These are phyloP conservation scores for Colletotrichum sp. DNA, from an alignment of 2,329 filamentous ascomycete genomes.

Conservation along the genomic window DNA sequence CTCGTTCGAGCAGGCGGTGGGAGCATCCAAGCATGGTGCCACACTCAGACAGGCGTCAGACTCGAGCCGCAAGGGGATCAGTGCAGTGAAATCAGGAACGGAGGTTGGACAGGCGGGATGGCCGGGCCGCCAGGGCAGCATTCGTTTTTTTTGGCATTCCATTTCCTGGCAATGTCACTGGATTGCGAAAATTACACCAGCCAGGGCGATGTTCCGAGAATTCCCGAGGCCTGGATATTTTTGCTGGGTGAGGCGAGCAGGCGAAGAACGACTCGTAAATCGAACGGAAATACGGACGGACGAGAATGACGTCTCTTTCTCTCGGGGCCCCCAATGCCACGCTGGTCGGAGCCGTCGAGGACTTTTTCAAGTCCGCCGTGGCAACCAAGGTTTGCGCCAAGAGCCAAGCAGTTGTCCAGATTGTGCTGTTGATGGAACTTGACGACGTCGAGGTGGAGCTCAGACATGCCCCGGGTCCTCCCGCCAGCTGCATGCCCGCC, in stretches of 20 bases:
- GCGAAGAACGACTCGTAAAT: conserved; percentile 4
- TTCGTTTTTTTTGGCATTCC: background rate
- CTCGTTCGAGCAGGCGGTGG: conserved; percentile 16
- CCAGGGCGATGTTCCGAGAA: background rate
- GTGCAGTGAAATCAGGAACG: conserved; percentile 11
- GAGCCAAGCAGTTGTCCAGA: background rate
- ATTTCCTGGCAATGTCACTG: background rate
- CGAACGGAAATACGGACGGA: conserved; percentile 15
- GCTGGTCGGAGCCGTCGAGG: background rate
- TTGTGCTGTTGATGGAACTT: background rate
- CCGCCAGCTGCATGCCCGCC: background rate
- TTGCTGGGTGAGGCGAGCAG: conserved; percentile 7
- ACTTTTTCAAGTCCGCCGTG: background rate
- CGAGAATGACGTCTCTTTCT: background rate
- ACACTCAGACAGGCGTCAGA: background rate
- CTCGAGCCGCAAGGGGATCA: conserved; percentile 12
- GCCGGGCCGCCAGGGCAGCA: conserved; percentile 4
- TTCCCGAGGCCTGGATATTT: background rate
- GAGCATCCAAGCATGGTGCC: conserved; percentile 12
- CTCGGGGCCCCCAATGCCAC: background rate
- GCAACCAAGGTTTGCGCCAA: background rate
- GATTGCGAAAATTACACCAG: background rate
- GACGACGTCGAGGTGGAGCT: background rate
- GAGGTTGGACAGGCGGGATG: conserved; percentile 5
- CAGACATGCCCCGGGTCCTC: background rate